Conservation (phyloP, 495 filamentous ascomycete genomes). For the Trichoderma parareesei region DNA sequence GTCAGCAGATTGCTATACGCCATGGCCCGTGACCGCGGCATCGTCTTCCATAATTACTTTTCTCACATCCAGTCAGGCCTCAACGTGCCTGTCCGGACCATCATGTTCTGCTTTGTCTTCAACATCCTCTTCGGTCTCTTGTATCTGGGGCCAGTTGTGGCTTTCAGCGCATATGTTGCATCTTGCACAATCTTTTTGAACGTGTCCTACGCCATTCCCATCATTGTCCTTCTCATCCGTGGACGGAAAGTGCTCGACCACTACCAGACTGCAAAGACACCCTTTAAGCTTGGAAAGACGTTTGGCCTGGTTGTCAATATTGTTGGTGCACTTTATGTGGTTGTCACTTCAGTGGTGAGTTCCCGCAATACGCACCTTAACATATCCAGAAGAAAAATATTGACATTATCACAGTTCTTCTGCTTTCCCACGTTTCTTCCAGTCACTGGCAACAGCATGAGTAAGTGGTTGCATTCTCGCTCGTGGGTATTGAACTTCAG, state of each 20-base stretch:
- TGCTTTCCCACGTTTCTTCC: slow-evolving; percentile 26
- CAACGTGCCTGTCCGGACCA: slow-evolving; percentile 26
- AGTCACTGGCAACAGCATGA: slow-evolving; percentile 23
- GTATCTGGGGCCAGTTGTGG: slow-evolving; percentile 26
- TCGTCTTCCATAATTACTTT: slow-evolving; percentile 34
- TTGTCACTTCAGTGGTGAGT: slow-evolving; percentile 27
- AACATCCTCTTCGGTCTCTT: slow-evolving; percentile 28
- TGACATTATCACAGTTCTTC: slow-evolving; percentile 23
- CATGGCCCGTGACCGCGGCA: slow-evolving; percentile 51
- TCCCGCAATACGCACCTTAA: neutral
- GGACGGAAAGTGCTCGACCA: slow-evolving; percentile 20
- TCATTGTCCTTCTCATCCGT: slow-evolving; percentile 23
- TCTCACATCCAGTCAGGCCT: slow-evolving; percentile 22
- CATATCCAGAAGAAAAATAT: neutral
- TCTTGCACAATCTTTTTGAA: slow-evolving; percentile 29
- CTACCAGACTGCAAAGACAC: slow-evolving; percentile 17
- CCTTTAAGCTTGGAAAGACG: slow-evolving; percentile 19
- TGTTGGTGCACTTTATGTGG: slow-evolving; percentile 22
- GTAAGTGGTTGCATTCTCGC: slow-evolving; percentile 13
- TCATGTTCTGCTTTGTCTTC: slow-evolving; percentile 25
- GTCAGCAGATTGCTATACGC: slow-evolving; percentile 46
- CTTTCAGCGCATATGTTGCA: slow-evolving; percentile 27
- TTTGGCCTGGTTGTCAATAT: slow-evolving; percentile 20
- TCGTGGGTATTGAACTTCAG: neutral
- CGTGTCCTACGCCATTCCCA: slow-evolving; percentile 26